Conservation (phyloP, 2,329 filamentous ascomycete species). For the Aspergillus pseudoglaucus region DNA sequence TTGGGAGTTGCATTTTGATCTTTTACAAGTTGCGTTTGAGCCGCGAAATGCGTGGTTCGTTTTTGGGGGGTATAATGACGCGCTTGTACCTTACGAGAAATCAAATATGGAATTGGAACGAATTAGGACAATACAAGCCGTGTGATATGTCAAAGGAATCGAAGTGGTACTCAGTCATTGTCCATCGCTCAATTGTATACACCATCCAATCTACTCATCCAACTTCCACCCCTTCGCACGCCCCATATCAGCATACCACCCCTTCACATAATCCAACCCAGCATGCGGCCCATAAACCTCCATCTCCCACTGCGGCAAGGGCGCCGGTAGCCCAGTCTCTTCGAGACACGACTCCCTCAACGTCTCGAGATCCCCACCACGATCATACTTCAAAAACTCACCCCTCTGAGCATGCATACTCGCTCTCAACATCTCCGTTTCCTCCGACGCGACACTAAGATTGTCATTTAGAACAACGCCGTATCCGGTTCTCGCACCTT, state of each 20-base stretch:
- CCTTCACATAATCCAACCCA: constrained; percentile 37
- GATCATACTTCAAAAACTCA: constrained; percentile 30
- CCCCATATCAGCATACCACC: constrained; percentile 31
- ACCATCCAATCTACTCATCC: not conserved
- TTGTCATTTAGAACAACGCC: constrained; percentile 40
- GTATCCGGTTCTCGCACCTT: constrained; percentile 40
- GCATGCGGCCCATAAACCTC: constrained; percentile 43
- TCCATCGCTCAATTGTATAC: not conserved
- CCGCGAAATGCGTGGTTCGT: too few species aligned
- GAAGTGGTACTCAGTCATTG: too few species aligned
- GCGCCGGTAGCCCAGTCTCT: constrained; percentile 40
- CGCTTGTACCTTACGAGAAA: too few species aligned
- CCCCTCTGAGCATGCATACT: constrained; percentile 22
- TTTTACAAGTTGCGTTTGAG: too few species aligned
- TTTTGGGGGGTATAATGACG: too few species aligned
- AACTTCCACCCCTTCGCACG: not conserved
- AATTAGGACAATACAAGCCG: too few species aligned
- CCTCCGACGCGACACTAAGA: constrained; percentile 29
- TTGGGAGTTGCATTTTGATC: too few species aligned
- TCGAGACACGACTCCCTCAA: constrained; percentile 30
- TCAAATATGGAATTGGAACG: too few species aligned
- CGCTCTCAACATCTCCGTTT: constrained; percentile 31
- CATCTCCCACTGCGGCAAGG: constrained; percentile 40
- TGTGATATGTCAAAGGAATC: too few species aligned
- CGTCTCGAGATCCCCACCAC: constrained; percentile 38